Percentiles rank a stretch among this genome's conserved stretches.
phyloP scores from a whole-genome alignment of 1,284 basidiomycete species.

The Schizophyllum commune region DNA sequence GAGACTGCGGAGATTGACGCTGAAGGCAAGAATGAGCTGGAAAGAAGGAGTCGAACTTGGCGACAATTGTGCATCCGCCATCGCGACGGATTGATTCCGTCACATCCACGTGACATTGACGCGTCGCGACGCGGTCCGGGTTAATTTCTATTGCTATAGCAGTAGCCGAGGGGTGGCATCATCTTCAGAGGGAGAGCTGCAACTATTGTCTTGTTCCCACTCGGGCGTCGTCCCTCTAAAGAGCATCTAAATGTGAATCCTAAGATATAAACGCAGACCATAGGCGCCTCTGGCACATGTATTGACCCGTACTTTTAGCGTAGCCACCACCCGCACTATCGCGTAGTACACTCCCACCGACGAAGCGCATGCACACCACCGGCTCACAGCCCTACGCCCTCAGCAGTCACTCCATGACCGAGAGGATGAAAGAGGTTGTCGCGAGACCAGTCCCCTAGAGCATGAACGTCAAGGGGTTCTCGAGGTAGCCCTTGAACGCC shows the following conservation, averaged over 20 bases:
- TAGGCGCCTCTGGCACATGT: not conserved
- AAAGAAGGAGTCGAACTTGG: too few species aligned
- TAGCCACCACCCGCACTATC: not conserved
- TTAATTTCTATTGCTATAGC: not conserved
- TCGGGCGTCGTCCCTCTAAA: not conserved
- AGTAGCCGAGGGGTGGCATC: too few species aligned
- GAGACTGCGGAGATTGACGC: not conserved
- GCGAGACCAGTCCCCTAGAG: slow-evolving; percentile 39
- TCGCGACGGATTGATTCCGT: not conserved
- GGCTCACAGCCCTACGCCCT: too few species aligned
- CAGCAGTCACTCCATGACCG: too few species aligned
- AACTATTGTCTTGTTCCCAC: too few species aligned
- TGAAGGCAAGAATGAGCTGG: too few species aligned
- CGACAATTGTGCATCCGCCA: not conserved
- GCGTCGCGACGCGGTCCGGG: not conserved
- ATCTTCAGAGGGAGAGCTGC: too few species aligned
- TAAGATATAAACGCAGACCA: not conserved
- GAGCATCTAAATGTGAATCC: not conserved
- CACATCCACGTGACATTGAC: not conserved
- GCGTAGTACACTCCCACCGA: not conserved
- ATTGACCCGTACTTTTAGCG: not conserved
- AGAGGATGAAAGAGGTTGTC: too few species aligned
- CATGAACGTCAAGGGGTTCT: slow-evolving; percentile 95
- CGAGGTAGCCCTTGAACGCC: slow-evolving; percentile 95
- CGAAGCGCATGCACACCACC: not conserved